These are phyloP conservation scores for Candida sanyiensis DNA, from an alignment of 805 yeast genomes.

Conservation along the genomic window DNA sequence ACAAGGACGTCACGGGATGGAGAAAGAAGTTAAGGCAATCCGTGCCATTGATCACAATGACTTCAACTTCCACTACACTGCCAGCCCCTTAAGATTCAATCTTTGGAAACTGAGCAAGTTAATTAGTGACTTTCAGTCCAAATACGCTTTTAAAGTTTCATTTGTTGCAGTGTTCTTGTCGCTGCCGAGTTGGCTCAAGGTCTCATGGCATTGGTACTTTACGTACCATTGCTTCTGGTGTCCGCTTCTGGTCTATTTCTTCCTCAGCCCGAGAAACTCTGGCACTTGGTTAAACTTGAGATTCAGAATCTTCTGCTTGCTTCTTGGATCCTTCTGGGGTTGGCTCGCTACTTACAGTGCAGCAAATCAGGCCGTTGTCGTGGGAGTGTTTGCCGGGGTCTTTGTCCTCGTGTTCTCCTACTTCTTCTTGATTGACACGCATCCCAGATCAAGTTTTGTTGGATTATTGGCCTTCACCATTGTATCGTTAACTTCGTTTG, in stretches of 20 bases:
- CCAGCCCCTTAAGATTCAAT: conserved; percentile 30
- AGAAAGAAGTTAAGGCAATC: conserved; percentile 12
- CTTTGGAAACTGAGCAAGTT: conserved; percentile 33
- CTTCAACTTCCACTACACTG: conserved; percentile 35
- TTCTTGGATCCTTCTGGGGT: conserved; percentile 43
- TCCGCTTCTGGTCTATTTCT: conserved; percentile 30
- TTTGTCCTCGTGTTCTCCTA: conserved; percentile 30
- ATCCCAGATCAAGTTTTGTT: conserved; percentile 39
- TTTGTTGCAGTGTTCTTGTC: conserved; percentile 33
- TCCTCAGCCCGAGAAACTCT: conserved; percentile 37
- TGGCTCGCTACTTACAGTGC: conserved; percentile 28
- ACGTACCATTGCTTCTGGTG: conserved; percentile 40
- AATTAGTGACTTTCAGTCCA: conserved; percentile 34
- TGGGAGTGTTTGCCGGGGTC: conserved; percentile 35
- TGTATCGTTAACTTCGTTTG: conserved; percentile 30
- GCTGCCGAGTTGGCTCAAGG: conserved; percentile 39
- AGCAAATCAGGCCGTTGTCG: conserved; percentile 35
- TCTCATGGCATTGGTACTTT: conserved; percentile 38
- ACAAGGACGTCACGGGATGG: conserved; percentile 6
- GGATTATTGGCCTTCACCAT: conserved; percentile 37
- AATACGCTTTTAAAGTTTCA: conserved; percentile 39
- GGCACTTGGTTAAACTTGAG: conserved; percentile 31
- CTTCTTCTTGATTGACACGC: conserved; percentile 31
- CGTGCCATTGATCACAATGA: conserved; percentile 39
- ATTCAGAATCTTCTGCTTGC: conserved; percentile 31